Evolutionary conservation across 495 filamentous ascomycete species (phyloP).

Genomic region (Xylaria nigripes): DNA sequence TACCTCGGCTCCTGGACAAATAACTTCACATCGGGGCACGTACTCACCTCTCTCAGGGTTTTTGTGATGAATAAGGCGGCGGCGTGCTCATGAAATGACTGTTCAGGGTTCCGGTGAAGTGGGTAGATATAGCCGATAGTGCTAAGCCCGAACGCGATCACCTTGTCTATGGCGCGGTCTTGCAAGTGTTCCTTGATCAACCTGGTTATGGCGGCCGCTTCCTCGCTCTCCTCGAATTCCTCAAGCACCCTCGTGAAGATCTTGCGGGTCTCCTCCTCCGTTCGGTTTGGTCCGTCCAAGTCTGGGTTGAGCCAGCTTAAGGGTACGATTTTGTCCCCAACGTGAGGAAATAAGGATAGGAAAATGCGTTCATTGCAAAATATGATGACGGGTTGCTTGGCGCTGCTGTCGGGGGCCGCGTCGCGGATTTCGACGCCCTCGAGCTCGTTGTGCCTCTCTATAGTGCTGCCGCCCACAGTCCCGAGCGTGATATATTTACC

Average conservation of each 20-base stretch:
- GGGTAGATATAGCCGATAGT: neutral
- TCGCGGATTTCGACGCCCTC: neutral
- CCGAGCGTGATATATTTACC: neutral
- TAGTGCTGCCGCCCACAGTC: neutral
- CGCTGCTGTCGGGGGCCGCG: neutral
- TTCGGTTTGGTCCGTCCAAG: neutral
- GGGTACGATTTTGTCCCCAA: too few species aligned
- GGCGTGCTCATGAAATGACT: conserved; percentile 1
- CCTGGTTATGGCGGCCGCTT: neutral
- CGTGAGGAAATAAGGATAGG: too few species aligned
- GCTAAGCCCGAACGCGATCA: conserved; percentile 1
- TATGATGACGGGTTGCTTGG: neutral
- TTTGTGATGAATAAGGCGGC: conserved; percentile 8
- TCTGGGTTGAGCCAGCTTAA: too few species aligned
- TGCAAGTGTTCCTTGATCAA: neutral
- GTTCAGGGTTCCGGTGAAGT: neutral
- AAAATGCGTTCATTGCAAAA: neutral
- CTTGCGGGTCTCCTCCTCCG: neutral
- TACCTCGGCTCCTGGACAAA: conserved; percentile 30
- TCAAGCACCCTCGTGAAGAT: neutral
- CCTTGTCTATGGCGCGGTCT: neutral
- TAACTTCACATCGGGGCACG: conserved; percentile 14
- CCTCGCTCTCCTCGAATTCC: neutral
- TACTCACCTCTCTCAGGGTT: conserved; percentile 13
- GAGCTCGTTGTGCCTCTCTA: neutral